Percentiles rank a stretch among this genome's conserved stretches.
Evolutionary conservation across 805 yeast species (phyloP).

Genomic region (Candida sphagnicola): DNA sequence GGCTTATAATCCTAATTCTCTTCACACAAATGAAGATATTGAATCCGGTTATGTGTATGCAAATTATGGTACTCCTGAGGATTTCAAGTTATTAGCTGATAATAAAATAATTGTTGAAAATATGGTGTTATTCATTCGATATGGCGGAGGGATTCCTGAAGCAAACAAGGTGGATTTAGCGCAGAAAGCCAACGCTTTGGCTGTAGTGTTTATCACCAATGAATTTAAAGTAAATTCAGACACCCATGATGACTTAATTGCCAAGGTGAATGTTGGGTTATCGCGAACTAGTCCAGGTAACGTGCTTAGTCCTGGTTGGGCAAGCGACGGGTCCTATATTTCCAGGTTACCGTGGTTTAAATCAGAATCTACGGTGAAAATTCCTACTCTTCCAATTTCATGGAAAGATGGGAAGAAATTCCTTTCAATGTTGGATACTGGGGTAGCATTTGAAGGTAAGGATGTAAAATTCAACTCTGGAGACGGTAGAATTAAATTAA

Average conservation of each 20-base stretch:
- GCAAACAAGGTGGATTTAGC: conserved; percentile 46
- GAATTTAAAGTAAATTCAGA: conserved; percentile 16
- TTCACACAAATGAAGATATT: conserved; percentile 48
- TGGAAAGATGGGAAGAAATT: conserved; percentile 57
- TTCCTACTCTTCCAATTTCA: conserved; percentile 77
- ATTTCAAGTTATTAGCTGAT: conserved; percentile 41
- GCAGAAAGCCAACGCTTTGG: conserved; percentile 53
- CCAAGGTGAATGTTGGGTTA: conserved; percentile 53
- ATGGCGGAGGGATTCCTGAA: conserved; percentile 44
- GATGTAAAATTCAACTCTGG: conserved; percentile 22
- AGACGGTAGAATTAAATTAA: conserved; percentile 13
- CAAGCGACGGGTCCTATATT: conserved; percentile 37
- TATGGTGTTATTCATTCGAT: conserved; percentile 56
- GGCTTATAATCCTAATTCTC: conserved; percentile 69
- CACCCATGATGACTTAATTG: conserved; percentile 40
- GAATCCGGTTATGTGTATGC: conserved; percentile 56
- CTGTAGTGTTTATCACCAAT: conserved; percentile 58
- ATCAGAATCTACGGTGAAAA: conserved; percentile 55
- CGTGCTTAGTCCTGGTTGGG: conserved; percentile 75
- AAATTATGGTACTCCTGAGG: conserved; percentile 60
- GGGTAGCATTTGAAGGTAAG: conserved; percentile 26
- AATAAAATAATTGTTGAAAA: conserved; percentile 39
- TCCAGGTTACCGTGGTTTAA: conserved; percentile 41
- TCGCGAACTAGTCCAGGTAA: conserved; percentile 71
- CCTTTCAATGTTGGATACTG: conserved; percentile 27